Conservation (phyloP, 257 asterid genomes). For the Nicotiana paniculata region DNA sequence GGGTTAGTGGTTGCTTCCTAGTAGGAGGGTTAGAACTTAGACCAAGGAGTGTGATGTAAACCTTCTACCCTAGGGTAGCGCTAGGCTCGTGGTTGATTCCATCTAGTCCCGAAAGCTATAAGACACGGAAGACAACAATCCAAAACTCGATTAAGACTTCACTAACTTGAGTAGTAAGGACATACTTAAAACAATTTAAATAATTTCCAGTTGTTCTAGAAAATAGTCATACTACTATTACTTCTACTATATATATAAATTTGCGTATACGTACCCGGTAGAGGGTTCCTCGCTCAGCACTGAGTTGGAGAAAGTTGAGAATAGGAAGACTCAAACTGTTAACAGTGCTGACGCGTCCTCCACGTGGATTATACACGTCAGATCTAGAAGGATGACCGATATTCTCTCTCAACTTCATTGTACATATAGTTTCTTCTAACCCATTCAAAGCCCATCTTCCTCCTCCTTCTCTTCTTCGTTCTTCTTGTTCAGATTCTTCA, state of each 20-base stretch:
- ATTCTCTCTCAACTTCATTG: slow-evolving; percentile 29
- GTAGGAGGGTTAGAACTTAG: too few species aligned
- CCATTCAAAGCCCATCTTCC: slow-evolving; percentile 20
- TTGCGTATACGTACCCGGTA: slow-evolving; percentile 21
- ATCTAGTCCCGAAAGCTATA: too few species aligned
- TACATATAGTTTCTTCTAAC: slow-evolving; percentile 47
- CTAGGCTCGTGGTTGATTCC: too few species aligned
- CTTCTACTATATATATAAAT: background rate
- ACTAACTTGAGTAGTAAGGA: too few species aligned
- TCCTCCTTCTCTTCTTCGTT: background rate
- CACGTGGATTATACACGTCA: slow-evolving; percentile 47
- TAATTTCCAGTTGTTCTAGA: background rate
- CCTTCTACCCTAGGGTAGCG: too few species aligned
- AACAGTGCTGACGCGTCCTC: slow-evolving; percentile 42
- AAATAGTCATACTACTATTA: background rate
- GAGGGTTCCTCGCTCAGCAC: slow-evolving; percentile 46
- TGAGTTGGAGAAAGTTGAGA: slow-evolving; percentile 35
- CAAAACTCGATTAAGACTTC: too few species aligned
- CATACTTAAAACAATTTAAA: too few species aligned
- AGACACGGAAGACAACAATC: too few species aligned
- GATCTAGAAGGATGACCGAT: slow-evolving; percentile 31
- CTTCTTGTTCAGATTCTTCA: slow-evolving; percentile 16
- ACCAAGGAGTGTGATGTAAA: too few species aligned
- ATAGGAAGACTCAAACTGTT: slow-evolving; percentile 54
- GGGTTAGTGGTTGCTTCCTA: too few species aligned